Conservation (phyloP, 1,139 yeast species). For the Candida freyschussii region DNA sequence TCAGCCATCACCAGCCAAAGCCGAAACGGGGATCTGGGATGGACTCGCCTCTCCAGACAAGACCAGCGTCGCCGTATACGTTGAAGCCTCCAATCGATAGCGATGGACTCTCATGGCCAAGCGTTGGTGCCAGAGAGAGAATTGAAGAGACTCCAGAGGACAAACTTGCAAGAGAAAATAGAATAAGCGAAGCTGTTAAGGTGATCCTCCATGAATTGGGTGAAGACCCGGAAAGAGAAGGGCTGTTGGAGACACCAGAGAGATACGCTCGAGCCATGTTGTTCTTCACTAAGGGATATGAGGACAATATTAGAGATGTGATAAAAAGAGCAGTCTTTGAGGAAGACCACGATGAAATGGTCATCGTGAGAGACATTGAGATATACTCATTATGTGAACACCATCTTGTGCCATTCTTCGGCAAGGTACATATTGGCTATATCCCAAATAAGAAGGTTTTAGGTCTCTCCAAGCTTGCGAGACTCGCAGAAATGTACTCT, state of each 20-base stretch:
- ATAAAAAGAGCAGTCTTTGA: slow-evolving; percentile 94
- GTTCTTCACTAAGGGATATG: slow-evolving; percentile 93
- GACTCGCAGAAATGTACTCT: slow-evolving; percentile 95
- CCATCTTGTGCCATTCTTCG: slow-evolving; percentile 94
- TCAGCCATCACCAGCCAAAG: slow-evolving; percentile 13
- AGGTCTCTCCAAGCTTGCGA: slow-evolving; percentile 88
- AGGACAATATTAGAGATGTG: slow-evolving; percentile 81
- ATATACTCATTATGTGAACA: slow-evolving; percentile 93
- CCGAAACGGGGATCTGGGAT: slow-evolving; percentile 5
- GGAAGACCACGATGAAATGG: slow-evolving; percentile 99
- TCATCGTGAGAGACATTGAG: slow-evolving; percentile 91
- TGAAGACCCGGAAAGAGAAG: slow-evolving; percentile 86
- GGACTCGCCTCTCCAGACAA: slow-evolving; percentile 53
- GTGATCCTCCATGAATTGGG: slow-evolving; percentile 83
- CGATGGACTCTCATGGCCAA: slow-evolving; percentile 94
- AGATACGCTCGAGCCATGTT: slow-evolving; percentile 96
- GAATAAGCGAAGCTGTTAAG: slow-evolving; percentile 83
- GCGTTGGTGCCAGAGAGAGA: slow-evolving; percentile 76
- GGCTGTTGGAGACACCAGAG: slow-evolving; percentile 89
- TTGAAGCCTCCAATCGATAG: slow-evolving; percentile 80
- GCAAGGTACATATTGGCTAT: slow-evolving; percentile 94
- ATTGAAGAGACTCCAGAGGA: slow-evolving; percentile 66
- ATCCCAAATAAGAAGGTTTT: slow-evolving; percentile 93
- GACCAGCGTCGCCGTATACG: slow-evolving; percentile 82
- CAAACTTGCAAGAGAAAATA: slow-evolving; percentile 53